These are phyloP conservation scores for Eutrema japonicum DNA, from an alignment of 345 rosid species.

Conservation along the genomic window DNA sequence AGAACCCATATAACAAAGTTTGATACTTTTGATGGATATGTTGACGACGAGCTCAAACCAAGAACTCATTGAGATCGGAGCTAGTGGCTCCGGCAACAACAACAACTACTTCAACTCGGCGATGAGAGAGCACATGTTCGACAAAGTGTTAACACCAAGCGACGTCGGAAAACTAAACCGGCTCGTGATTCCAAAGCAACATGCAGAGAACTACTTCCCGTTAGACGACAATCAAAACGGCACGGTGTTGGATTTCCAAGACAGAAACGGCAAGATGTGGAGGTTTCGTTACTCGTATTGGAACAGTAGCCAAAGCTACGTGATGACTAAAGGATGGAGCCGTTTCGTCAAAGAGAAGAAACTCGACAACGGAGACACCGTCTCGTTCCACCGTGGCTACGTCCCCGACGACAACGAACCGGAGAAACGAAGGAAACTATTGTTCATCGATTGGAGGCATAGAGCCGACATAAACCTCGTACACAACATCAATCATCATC, in stretches of 20 bases:
- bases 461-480: constrained; percentile 46
- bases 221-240: constrained; percentile 60
- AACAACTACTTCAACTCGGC: constrained; percentile 38
- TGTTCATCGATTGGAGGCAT: constrained; percentile 84
- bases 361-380: constrained; percentile 77
- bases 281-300: constrained; percentile 88
- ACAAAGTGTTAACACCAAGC: constrained; percentile 79
- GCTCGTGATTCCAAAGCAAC: constrained; percentile 79
- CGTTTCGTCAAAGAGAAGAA: constrained; percentile 90
- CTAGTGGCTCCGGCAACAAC: constrained; percentile 26
- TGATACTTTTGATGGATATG: constrained; percentile 49
- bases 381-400: constrained; percentile 73
- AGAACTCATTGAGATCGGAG: constrained; percentile 35
- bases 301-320: constrained; percentile 96
- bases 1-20: constrained; percentile 24
- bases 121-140: constrained; percentile 69
- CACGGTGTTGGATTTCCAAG: constrained; percentile 76
- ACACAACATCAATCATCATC: constrained; percentile 32
- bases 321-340: constrained; percentile 96
- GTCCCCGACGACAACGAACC: constrained; percentile 56
- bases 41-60: constrained; percentile 51
- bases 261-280: constrained; percentile 72
- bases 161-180: constrained; percentile 84
- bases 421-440: constrained; percentile 45
- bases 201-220: constrained; percentile 80